Percentiles rank a stretch among this genome's conserved stretches.
These are phyloP conservation scores for Penicillium sp. DNA, from an alignment of 2,329 filamentous ascomycete species.

Conservation along the genomic window DNA sequence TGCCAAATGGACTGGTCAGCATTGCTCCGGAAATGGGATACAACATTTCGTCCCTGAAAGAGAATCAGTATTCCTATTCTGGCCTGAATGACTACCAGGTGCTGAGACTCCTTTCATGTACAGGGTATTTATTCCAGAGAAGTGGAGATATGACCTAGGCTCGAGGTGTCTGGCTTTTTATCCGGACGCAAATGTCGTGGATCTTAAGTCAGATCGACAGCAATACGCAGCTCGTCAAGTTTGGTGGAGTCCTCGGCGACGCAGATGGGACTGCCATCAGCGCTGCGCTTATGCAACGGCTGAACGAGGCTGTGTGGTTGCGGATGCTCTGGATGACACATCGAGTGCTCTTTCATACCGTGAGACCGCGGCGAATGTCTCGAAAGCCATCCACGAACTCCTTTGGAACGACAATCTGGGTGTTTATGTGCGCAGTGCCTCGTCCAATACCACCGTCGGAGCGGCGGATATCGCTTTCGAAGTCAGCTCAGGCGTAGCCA, in stretches of 20 bases:
- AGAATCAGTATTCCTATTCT: constrained; percentile 18
- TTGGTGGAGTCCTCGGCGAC: background rate
- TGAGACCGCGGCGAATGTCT: background rate
- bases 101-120: constrained; percentile 4
- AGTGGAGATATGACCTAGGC: background rate
- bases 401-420: constrained; percentile 17
- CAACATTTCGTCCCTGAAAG: constrained; percentile 15
- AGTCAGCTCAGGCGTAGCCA: constrained; percentile 5
- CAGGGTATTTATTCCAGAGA: background rate
- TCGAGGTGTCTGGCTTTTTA: background rate
- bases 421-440: constrained; percentile 5
- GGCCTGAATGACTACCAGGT: constrained; percentile 11
- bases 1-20: constrained; percentile 9
- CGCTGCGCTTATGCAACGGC: constrained; percentile 14
- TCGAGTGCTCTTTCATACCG: constrained; percentile 4
- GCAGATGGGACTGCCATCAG: constrained; percentile 16
- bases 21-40: constrained; percentile 16
- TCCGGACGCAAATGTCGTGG: background rate
- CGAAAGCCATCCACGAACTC: constrained; percentile 12
- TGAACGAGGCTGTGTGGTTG: constrained; percentile 15
- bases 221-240: background rate
- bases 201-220: background rate
- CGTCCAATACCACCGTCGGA: constrained; percentile 1
- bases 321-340: constrained; percentile 7
- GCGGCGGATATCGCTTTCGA: constrained; percentile 10